Evolutionary conservation across 2,329 filamentous ascomycete species (phyloP).

Genomic region (Achaetomium macrosporum): DNA sequence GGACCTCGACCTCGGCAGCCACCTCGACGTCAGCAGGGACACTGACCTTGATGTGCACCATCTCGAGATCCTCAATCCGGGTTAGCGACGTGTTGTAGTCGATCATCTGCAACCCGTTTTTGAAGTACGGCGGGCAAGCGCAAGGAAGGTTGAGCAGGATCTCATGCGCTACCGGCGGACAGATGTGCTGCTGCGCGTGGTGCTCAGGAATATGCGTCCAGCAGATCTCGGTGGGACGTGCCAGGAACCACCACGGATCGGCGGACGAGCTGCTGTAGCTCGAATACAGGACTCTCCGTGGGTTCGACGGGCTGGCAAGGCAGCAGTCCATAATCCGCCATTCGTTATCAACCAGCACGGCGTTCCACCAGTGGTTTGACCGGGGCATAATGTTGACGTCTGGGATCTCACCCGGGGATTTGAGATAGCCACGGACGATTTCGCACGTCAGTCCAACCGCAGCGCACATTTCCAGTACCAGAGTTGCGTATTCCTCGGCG

Average conservation of each 20-base stretch:
- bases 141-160: slow-evolving; percentile 80
- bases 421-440: slow-evolving; percentile 83
- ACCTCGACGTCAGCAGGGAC: slow-evolving; percentile 88
- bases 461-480: slow-evolving; percentile 89
- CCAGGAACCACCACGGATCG: slow-evolving; percentile 91
- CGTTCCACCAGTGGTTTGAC: slow-evolving; percentile 97
- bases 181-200: slow-evolving; percentile 85
- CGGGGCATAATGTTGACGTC: slow-evolving; percentile 78
- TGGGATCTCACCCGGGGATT: slow-evolving; percentile 75
- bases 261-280: slow-evolving; percentile 62
- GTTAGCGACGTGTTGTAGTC: slow-evolving; percentile 87
- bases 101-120: slow-evolving; percentile 68
- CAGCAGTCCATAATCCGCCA: slow-evolving; percentile 97
- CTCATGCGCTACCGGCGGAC: slow-evolving; percentile 79
- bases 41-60: slow-evolving; percentile 81
- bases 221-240: slow-evolving; percentile 80
- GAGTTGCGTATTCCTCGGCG: slow-evolving; percentile 79
- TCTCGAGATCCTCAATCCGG: slow-evolving; percentile 84
- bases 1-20: slow-evolving; percentile 84
- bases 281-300: slow-evolving; percentile 71
- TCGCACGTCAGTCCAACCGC: slow-evolving; percentile 86
- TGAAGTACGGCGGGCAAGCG: slow-evolving; percentile 83
- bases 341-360: slow-evolving; percentile 84
- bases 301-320: slow-evolving; percentile 84
- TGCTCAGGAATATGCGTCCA: slow-evolving; percentile 92